Percentiles rank a stretch among this genome's conserved stretches.
These are phyloP conservation scores for Wakefieldia striispora DNA, from an alignment of 768 basidiomycete species.

Conservation along the genomic window DNA sequence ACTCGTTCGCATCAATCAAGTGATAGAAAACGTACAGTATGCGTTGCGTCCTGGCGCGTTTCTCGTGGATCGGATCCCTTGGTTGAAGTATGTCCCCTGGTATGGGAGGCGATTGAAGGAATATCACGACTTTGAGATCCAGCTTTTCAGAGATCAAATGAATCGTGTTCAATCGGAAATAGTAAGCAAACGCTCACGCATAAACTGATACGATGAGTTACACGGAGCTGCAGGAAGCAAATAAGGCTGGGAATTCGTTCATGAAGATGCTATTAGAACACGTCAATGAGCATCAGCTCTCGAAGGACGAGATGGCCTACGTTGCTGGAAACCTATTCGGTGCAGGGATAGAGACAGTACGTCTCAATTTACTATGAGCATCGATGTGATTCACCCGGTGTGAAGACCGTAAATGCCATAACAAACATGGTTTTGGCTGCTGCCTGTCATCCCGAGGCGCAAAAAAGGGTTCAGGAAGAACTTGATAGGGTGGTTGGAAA, in stretches of 20 bases:
- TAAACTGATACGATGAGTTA: neutral
- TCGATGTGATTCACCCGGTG: neutral
- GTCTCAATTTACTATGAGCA: neutral
- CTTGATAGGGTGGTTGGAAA: conserved; percentile 51
- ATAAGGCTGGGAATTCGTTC: conserved; percentile 33
- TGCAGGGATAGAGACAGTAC: conserved; percentile 54
- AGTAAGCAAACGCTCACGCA: conserved; percentile 22
- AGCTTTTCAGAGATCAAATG: conserved; percentile 45
- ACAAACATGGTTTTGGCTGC: conserved; percentile 52
- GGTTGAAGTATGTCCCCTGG: conserved; percentile 47
- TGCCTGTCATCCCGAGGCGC: conserved; percentile 50
- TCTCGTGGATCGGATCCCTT: conserved; percentile 50
- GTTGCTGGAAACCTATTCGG: conserved; percentile 58
- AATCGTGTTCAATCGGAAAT: conserved; percentile 40
- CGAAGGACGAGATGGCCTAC: conserved; percentile 53
- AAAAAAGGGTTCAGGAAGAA: conserved; percentile 49
- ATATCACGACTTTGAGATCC: conserved; percentile 47
- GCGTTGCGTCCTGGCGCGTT: conserved; percentile 44
- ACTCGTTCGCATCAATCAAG: conserved; percentile 16
- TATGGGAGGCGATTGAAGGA: conserved; percentile 36
- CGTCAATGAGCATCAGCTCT: conserved; percentile 43
- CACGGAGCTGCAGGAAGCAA: conserved; percentile 4
- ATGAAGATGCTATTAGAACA: conserved; percentile 51
- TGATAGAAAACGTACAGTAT: conserved; percentile 20
- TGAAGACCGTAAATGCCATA: conserved; percentile 48